These are phyloP conservation scores for Actinomortierella wolfii DNA, from an alignment of 371 early-diverging fungal species.

Conservation along the genomic window DNA sequence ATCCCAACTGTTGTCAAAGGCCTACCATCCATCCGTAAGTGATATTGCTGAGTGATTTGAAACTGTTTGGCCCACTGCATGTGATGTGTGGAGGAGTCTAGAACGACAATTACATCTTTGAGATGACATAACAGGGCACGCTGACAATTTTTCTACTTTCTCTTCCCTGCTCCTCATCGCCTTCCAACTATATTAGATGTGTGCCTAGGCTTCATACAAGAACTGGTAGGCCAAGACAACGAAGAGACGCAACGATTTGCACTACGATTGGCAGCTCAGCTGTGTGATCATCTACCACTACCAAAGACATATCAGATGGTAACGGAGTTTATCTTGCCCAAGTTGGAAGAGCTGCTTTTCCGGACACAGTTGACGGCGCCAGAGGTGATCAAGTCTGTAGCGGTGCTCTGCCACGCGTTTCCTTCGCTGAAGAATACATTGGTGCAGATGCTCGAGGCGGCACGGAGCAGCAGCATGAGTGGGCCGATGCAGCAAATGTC, in stretches of 20 bases:
- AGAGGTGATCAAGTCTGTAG: constrained; percentile 30
- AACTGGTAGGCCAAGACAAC: constrained; percentile 35
- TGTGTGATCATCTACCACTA: constrained; percentile 34
- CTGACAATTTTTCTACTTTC: neutral
- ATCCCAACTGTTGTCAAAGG: constrained; percentile 58
- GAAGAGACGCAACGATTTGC: constrained; percentile 24
- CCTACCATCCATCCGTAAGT: constrained; percentile 58
- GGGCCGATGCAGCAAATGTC: constrained; percentile 7
- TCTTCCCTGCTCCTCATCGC: neutral
- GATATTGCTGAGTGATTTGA: neutral
- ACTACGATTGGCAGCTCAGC: constrained; percentile 25
- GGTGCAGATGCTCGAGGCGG: constrained; percentile 2
- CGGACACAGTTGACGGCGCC: constrained; percentile 13
- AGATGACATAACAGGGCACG: no score
- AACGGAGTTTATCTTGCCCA: constrained; percentile 21
- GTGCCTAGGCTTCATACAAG: constrained; percentile 56
- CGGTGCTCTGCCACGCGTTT: constrained; percentile 25
- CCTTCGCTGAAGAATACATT: constrained; percentile 19
- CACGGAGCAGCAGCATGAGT: neutral
- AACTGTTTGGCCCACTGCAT: neutral
- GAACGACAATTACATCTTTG: no score
- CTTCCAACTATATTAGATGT: constrained; percentile 36
- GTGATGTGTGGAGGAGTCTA: no score
- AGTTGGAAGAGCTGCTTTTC: constrained; percentile 9
- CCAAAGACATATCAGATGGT: constrained; percentile 29